These are phyloP conservation scores for Chrysophaeum taylorii DNA, from an alignment of 352 stramenopile genomes.

Conservation along the genomic window DNA sequence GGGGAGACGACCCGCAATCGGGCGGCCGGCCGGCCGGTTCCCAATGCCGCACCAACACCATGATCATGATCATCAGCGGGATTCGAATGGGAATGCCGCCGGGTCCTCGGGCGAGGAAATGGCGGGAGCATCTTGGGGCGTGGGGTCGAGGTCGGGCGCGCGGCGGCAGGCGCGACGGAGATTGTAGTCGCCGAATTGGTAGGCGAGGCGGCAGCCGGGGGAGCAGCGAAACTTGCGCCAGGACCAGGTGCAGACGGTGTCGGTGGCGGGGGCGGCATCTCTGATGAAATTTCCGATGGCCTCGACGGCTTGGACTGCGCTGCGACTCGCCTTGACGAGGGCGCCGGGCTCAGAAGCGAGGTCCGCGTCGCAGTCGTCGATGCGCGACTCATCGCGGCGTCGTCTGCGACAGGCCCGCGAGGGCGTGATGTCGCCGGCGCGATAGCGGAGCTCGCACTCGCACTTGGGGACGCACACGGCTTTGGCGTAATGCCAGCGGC, in stretches of 20 bases:
- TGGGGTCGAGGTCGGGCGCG: background rate
- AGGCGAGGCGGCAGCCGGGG: background rate
- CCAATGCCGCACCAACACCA: too few species aligned
- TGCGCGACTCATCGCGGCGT: background rate
- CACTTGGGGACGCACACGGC: background rate
- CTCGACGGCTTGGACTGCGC: background rate
- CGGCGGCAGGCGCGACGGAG: background rate
- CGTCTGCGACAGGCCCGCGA: background rate
- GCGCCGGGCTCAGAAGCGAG: background rate
- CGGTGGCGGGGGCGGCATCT: background rate
- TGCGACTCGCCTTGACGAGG: background rate
- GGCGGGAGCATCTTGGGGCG: too few species aligned
- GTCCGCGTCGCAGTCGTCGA: background rate
- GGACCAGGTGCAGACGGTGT: conserved; percentile 1
- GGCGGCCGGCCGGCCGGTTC: too few species aligned
- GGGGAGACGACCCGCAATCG: too few species aligned
- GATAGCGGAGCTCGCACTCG: background rate
- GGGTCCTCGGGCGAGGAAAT: too few species aligned
- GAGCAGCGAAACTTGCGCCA: background rate
- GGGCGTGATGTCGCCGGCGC: background rate
- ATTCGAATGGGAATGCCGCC: too few species aligned
- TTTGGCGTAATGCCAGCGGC: conserved; percentile 3
- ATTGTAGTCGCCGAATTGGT: conserved; percentile 11
- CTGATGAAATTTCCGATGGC: background rate
- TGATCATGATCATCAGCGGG: too few species aligned